Percentiles rank a stretch among this genome's conserved stretches.
phyloP scores from a whole-genome alignment of 768 basidiomycete genomes.

The Serendipita vermifera region DNA sequence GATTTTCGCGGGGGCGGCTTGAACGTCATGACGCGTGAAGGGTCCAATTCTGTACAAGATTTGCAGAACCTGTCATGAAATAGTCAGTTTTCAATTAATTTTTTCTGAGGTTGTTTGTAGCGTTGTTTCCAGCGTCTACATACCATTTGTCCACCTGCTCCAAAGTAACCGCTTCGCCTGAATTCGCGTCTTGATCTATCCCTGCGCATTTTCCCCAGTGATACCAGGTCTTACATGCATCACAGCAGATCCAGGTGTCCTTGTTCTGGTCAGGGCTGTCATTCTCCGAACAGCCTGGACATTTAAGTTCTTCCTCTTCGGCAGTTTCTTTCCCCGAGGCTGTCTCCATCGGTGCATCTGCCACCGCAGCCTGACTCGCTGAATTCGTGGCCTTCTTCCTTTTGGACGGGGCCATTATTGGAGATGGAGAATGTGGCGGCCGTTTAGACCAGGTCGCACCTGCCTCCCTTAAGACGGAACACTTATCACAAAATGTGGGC shows the following conservation, averaged over 20 bases:
- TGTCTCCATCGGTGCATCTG: not conserved
- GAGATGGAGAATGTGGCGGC: no score
- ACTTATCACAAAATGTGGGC: no score
- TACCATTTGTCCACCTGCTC: constrained; percentile 70
- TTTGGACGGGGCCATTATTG: no score
- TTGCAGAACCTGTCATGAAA: constrained; percentile 57
- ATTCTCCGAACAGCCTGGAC: not conserved
- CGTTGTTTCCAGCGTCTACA: constrained; percentile 20
- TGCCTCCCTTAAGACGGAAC: no score
- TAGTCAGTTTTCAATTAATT: constrained; percentile 7
- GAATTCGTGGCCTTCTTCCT: not conserved
- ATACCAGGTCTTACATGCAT: constrained; percentile 69
- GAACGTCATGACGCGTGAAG: constrained; percentile 51
- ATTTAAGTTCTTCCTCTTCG: not conserved
- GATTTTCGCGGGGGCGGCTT: constrained; percentile 75
- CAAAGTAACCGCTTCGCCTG: constrained; percentile 20
- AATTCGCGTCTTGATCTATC: constrained; percentile 35
- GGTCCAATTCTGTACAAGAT: constrained; percentile 45
- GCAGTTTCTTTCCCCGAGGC: not conserved
- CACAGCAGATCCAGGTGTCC: constrained; percentile 74
- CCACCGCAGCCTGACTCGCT: not conserved
- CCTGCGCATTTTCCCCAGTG: constrained; percentile 76
- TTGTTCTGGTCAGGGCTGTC: constrained; percentile 28
- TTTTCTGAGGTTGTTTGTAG: constrained; percentile 14
- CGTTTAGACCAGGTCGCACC: no score